Percentiles rank a stretch among this genome's conserved stretches.
phyloP scores from a whole-genome alignment of 73 alveolate genomes.

The Paramecium caudatum region DNA sequence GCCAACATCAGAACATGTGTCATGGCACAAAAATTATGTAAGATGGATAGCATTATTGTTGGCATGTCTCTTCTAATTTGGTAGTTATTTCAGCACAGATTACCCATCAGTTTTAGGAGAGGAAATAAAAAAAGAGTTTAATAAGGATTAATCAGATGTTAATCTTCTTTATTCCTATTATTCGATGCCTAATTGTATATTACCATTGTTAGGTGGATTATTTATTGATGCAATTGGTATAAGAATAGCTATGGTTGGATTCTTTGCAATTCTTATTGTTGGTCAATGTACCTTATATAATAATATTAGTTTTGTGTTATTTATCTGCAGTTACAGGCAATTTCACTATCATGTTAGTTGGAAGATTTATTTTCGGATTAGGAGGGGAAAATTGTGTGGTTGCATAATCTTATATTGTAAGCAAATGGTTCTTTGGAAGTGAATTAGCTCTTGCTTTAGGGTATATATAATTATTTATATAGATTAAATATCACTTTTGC shows the following conservation, averaged over 20 bases:
- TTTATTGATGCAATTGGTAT: conserved; percentile 82
- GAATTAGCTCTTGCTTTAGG: conserved; percentile 98
- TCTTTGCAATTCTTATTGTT: neutral
- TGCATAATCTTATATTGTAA: conserved; percentile 90
- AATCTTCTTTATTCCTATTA: conserved; percentile 83
- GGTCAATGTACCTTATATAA: conserved; percentile 9
- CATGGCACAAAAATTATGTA: conserved; percentile 56
- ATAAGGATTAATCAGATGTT: conserved; percentile 57
- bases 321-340: conserved; percentile 11
- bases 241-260: conserved; percentile 48
- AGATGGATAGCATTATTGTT: conserved; percentile 69
- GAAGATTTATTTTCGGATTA: conserved; percentile 96
- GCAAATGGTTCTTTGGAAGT: conserved; percentile 96
- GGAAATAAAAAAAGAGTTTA: conserved; percentile 31
- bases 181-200: conserved; percentile 88
- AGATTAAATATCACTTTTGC: conserved; percentile 84
- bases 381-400: conserved; percentile 91
- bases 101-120: conserved; percentile 77
- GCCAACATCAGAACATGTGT: neutral
- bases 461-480: neutral
- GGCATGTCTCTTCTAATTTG: conserved; percentile 77
- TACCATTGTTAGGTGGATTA: conserved; percentile 93
- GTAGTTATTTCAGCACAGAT: conserved; percentile 78
- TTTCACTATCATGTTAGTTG: conserved; percentile 66
- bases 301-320: conserved; percentile 10